phyloP scores from a whole-genome alignment of 305 asterid genomes.

The Nicotiana rustica region DNA sequence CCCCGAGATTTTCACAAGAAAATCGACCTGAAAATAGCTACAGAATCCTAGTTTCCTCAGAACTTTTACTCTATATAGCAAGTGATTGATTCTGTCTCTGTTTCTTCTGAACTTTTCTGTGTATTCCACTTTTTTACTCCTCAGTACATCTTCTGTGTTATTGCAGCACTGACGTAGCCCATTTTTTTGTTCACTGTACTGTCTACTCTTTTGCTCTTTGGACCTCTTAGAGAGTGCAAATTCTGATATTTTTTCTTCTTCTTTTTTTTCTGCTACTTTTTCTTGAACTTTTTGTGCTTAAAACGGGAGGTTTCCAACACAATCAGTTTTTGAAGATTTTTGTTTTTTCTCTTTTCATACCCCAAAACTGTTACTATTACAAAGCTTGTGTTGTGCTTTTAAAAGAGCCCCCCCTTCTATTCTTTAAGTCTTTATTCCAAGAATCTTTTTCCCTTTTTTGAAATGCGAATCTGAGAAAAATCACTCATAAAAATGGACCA shows the following conservation, averaged over 20 bases:
- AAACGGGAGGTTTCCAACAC: conserved; percentile 23
- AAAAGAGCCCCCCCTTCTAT: conserved; percentile 23
- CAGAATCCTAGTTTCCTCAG: neutral
- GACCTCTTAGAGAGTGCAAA: no score
- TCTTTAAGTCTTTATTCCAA: conserved; percentile 63
- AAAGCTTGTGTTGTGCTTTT: conserved; percentile 49
- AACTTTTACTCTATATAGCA: conserved; percentile 26
- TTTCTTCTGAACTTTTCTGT: conserved; percentile 15
- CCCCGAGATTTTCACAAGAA: conserved; percentile 5
- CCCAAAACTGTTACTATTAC: conserved; percentile 31
- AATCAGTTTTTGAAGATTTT: conserved; percentile 21
- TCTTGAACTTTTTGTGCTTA: neutral
- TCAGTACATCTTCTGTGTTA: neutral
- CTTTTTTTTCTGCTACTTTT: conserved; percentile 22
- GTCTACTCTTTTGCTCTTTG: neutral
- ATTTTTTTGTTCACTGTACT: neutral
- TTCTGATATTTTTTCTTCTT: neutral
- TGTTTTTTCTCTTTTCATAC: conserved; percentile 18
- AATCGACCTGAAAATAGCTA: neutral
- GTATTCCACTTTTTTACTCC: neutral
- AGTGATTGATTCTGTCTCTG: conserved; percentile 27
- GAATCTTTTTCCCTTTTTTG: conserved; percentile 50
- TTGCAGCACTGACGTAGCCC: conserved; percentile 27
- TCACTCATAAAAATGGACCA: conserved; percentile 36
- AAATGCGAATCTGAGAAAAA: conserved; percentile 65